Evolutionary conservation across 352 stramenopile species (phyloP).

Genomic region (Peronospora belbahrii): DNA sequence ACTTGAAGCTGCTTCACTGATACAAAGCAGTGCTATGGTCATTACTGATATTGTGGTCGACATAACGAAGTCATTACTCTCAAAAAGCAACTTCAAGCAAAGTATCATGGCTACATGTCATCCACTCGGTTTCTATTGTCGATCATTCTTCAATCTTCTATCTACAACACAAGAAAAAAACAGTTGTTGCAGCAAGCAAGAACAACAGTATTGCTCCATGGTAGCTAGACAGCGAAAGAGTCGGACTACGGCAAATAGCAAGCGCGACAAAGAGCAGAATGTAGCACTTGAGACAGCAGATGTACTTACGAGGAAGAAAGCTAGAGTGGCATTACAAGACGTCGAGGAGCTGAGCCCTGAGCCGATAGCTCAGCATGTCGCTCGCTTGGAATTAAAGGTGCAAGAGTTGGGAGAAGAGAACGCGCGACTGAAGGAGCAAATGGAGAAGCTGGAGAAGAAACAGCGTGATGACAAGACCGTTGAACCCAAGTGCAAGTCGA

Average conservation of each 20-base stretch:
- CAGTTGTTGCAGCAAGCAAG: neutral
- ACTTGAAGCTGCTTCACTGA: no score
- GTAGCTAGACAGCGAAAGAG: constrained; percentile 5
- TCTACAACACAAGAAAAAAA: neutral
- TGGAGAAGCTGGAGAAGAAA: constrained; percentile 7
- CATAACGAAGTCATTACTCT: constrained; percentile 2
- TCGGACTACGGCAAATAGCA: neutral
- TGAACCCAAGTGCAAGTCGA: neutral
- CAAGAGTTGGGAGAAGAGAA: constrained; percentile 8
- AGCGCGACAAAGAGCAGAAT: neutral
- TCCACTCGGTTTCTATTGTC: neutral
- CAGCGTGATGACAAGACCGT: neutral
- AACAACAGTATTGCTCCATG: neutral
- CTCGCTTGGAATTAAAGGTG: constrained; percentile 7
- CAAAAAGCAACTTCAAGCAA: constrained; percentile 11
- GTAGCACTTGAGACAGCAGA: neutral
- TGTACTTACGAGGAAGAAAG: constrained; percentile 4
- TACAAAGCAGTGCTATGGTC: no score
- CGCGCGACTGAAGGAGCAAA: constrained; percentile 10
- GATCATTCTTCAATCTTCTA: constrained; percentile 3
- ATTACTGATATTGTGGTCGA: no score
- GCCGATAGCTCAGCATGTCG: constrained; percentile 6
- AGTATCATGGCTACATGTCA: constrained; percentile 12
- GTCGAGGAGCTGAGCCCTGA: constrained; percentile 7
- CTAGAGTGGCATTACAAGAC: neutral